Evolutionary conservation across 257 asterid species (phyloP).

Genomic region (Craterostigma plantagineum): DNA sequence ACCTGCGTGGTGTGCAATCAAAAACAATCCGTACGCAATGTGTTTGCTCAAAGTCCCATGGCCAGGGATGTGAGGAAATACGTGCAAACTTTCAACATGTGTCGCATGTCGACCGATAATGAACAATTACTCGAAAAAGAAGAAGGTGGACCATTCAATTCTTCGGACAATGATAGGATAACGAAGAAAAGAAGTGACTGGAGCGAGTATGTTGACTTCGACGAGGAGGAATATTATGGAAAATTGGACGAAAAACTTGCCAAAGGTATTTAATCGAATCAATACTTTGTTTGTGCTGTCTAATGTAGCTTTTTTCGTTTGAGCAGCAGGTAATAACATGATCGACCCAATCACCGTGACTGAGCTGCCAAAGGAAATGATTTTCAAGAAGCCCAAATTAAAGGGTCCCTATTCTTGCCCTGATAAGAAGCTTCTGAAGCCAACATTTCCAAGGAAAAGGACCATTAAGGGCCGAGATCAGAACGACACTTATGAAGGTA

Average conservation of each 20-base stretch:
- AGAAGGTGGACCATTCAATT: constrained; percentile 9
- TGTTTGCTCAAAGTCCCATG: constrained; percentile 44
- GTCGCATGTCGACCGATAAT: constrained; percentile 48
- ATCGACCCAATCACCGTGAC: constrained; percentile 34
- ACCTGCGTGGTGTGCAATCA: constrained; percentile 74
- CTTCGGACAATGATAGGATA: constrained; percentile 1
- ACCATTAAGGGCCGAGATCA: constrained; percentile 10
- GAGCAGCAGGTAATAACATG: constrained; percentile 26
- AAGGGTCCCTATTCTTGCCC: constrained; percentile 13
- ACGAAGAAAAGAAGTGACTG: constrained; percentile 46
- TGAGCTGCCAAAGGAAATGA: constrained; percentile 37
- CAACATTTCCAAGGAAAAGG: constrained; percentile 18
- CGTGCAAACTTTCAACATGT: constrained; percentile 84
- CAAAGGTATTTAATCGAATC: constrained; percentile 18
- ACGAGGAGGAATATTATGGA: constrained; percentile 9
- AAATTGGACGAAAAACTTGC: constrained; percentile 10
- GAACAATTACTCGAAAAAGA: constrained; percentile 7
- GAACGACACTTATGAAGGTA: constrained; percentile 17
- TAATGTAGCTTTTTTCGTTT: constrained; percentile 5
- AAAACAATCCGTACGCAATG: constrained; percentile 63
- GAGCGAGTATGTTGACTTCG: constrained; percentile 53
- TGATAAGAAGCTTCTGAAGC: constrained; percentile 14
- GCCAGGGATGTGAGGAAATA: constrained; percentile 67
- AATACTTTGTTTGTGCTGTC: constrained; percentile 1
- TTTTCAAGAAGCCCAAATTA: constrained; percentile 36